Evolutionary conservation across 345 rosid genomes (phyloP), one percentile per base, ranked within the genome.

Genomic region (Aurinia saxatilis): DNA sequence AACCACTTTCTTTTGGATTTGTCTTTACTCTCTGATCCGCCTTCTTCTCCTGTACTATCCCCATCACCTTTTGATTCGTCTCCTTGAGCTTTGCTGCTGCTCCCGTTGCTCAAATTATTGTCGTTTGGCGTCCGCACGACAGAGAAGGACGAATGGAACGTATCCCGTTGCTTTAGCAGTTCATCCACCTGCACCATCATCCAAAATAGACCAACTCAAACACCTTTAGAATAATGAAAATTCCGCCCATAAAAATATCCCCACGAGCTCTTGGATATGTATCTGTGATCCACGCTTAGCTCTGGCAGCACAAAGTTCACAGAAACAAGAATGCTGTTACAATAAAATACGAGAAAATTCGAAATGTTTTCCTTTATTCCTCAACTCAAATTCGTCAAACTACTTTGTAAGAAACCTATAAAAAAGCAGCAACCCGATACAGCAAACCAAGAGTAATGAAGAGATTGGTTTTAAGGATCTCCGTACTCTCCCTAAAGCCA

Each of bases 1-100:
- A 93, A 93, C 99, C 99, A 93, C 80, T 84, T 93, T 88, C 85
- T 87, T 73, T 78, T 93, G 10, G 98, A 74, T 70, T 85, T 93
- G 49, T 93, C 99, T 79, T 78, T 85, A 13, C 95, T 91, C 18
- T 90, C 97, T 14, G 81, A 65, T 60, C 78, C 76, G 17, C 84
- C 90, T 29, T 85, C 96, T 75, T 90, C 97, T 34, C 68, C 78
- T 0, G 85, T 82, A 56, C 90, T 81, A 46, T 78, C 98, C 0
- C 53, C 73, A 33, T 79, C 75, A 0, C 47, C 60, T 71, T 70
- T 88, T 8, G 74, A 61, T 60, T 90, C 92, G 3, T 87, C 95
- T 49, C 85, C 78, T 8, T 71, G 79, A 66, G 67, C 70, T 68
- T 75, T 87, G 75, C 87, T 84, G 67, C 85, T 84, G 64, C 82